Evolutionary conservation across 257 asterid genomes (phyloP).

Genomic region (Petrea volubilis): DNA sequence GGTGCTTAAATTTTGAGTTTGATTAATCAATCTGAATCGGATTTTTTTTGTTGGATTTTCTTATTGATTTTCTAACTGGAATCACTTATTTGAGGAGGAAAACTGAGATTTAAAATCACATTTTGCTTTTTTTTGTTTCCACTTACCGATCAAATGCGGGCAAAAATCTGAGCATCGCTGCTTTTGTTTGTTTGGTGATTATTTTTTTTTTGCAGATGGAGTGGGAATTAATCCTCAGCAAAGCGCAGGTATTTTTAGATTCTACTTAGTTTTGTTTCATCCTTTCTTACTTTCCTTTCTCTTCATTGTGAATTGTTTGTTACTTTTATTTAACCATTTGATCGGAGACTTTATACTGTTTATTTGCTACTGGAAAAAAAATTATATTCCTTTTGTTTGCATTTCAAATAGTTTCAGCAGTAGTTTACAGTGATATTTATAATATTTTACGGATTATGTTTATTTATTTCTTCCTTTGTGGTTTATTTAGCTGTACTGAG

Average conservation of each 20-base stretch:
- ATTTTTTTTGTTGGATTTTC: neutral
- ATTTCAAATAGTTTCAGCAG: neutral
- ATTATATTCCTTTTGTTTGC: neutral
- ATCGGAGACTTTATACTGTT: neutral
- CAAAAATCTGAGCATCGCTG: neutral
- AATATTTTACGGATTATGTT: too few relatives aligned
- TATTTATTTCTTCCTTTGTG: neutral
- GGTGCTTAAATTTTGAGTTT: slow-evolving; percentile 12
- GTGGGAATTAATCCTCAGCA: slow-evolving; percentile 98
- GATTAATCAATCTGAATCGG: neutral
- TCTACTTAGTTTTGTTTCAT: slow-evolving; percentile 3
- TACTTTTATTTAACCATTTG: neutral
- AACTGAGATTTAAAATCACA: neutral
- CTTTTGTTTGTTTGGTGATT: slow-evolving; percentile 3
- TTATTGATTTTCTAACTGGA: neutral
- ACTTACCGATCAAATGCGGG: neutral
- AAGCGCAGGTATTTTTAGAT: slow-evolving; percentile 75
- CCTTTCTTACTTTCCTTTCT: neutral
- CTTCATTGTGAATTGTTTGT: neutral
- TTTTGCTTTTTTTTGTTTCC: slow-evolving; percentile 3
- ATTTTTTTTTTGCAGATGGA: slow-evolving; percentile 66
- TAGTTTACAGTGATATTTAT: neutral
- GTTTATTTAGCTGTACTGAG: neutral
- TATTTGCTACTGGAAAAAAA: neutral
- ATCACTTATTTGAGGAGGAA: neutral